Percentiles rank a stretch among this genome's conserved stretches.
Evolutionary conservation across 2,329 filamentous ascomycete species (phyloP).

Genomic region (Pseudonectria buxi): DNA sequence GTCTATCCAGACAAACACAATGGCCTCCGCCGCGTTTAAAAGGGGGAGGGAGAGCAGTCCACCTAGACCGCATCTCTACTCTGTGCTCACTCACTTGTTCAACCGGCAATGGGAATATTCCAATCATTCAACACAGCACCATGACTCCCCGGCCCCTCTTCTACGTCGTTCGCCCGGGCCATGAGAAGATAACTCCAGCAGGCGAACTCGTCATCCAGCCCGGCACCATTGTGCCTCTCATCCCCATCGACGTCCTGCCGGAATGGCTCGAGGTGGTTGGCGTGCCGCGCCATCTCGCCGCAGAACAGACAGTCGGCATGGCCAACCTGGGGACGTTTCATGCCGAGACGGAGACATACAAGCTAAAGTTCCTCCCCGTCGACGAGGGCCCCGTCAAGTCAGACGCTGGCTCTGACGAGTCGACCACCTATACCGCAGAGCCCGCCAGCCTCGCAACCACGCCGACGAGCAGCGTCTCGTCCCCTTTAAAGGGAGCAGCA

Average conservation of each 20-base stretch:
- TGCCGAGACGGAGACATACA: constrained; percentile 12
- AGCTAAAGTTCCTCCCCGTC: constrained; percentile 9
- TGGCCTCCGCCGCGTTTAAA: too few species aligned
- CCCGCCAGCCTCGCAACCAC: background rate
- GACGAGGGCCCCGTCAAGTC: constrained; percentile 1
- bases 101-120: too few species aligned
- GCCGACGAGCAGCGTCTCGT: background rate
- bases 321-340: constrained; percentile 30
- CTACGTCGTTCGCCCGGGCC: constrained; percentile 38
- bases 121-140: background rate
- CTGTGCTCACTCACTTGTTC: background rate
- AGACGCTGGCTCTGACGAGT: constrained; percentile 1
- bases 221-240: constrained; percentile 42
- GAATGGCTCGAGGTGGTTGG: constrained; percentile 36
- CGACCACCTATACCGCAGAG: constrained; percentile 1
- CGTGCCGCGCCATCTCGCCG: constrained; percentile 35
- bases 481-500: background rate
- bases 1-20: too few species aligned
- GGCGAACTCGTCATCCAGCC: constrained; percentile 19
- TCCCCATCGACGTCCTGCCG: constrained; percentile 47
- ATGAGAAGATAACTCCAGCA: constrained; percentile 14
- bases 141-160: constrained; percentile 21
- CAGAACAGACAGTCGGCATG: constrained; percentile 33
- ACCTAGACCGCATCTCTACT: too few species aligned
- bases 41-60: too few species aligned